Evolutionary conservation across 225 moss, liverwort and hornwort species (phyloP), one percentile per base, ranked within the genome.

Genomic region (Lunularia cruciata): DNA sequence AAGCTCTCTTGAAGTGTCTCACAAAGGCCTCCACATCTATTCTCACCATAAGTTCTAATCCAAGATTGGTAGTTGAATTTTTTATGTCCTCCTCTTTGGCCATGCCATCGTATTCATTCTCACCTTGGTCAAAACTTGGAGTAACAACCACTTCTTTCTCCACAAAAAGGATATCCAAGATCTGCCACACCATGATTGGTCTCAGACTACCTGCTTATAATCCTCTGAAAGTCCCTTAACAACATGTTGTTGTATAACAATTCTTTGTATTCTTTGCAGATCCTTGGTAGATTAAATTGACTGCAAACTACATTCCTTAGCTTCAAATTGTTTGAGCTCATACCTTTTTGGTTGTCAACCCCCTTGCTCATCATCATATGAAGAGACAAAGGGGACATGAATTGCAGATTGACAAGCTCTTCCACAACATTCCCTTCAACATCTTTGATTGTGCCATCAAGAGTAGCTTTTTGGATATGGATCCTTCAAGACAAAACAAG

Each of bases 301-400:
- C 74, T 81, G 73, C 98, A 98, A 63, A 84, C 85, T 43, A 86
- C 73, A 54, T 73, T 86, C 62, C 98, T 86, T 40, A 98, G 73
- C 5, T 69, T 87, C 51, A 89, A 77, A 47, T 40, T 14, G 42
- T 65, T 76, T 18, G 53, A 56, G 49, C 60, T 59, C 6, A 59
- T 43, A 26, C 71, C 77, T 3, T 69, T 71, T 27, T 70, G 27
- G 61, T 64, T 47, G 49, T 77, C 85, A 68, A 81, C 64, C 31
- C 89, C 79, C 85, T 86, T 84, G 78, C 93, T 98, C 88, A 86
- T 84, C 26, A 87, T 85, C 93, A 98, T 87, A 75, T 98, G 96
- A 40, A 93, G 79, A 6, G 84, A 76, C 15, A 98, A 78, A 3
- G 98, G 98, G 38, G 84, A 86, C 43, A 98, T 89, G 67, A 90